Base-by-base conservation (phyloP, 495 filamentous ascomycete genomes). In the Clavariopsis aquatica region DNA sequence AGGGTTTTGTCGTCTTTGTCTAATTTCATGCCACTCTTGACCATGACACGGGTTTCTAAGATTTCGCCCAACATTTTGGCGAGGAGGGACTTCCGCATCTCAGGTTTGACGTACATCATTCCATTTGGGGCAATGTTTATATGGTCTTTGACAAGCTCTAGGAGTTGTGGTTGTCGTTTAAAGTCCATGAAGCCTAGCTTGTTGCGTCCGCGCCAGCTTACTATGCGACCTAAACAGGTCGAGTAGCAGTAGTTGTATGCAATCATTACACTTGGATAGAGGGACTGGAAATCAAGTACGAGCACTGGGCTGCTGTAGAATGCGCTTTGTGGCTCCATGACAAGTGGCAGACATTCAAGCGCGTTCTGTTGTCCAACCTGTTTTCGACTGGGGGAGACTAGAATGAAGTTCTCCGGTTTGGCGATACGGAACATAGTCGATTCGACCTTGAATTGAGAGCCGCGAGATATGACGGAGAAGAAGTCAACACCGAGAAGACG, bases 161-260 rank as follows among this genome's bases (percentile, higher is more conserved):
- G 77, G 1, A 98, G 76, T 17, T 89, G 79, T 13, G 86, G 82
- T 66, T 89, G 81, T 58, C 95, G 82, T 59, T 86, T 77, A 76
- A 93, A 96, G 59, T 96, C 87, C 41, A 84, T 82, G 69, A 98
- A 96, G 0, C 94, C 94, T 88, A 98, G 90, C 76, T 98, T 98
- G 77, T 94, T 93, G 51, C 84, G 85, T 17, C 92, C 92, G 26
- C 91, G 84, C 94, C 93, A 96, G 69, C 83, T 83, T 23, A 86
- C 82, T 29, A 93, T 85, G 51, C 94, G 85, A 2, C 94, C 94
- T 8, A 98, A 83, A 66, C 91, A 98, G 0, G 94, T 98, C 0
- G 94, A 98, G 74, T 98, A 98, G 78, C 94, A 98, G 76, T 97
- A 96, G 73, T 98, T 98, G 77, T 98, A 97, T 0, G 94, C 94